Base-by-base conservation (phyloP, 164 flowering plant species). In the Pachysandra terminalis region DNA sequence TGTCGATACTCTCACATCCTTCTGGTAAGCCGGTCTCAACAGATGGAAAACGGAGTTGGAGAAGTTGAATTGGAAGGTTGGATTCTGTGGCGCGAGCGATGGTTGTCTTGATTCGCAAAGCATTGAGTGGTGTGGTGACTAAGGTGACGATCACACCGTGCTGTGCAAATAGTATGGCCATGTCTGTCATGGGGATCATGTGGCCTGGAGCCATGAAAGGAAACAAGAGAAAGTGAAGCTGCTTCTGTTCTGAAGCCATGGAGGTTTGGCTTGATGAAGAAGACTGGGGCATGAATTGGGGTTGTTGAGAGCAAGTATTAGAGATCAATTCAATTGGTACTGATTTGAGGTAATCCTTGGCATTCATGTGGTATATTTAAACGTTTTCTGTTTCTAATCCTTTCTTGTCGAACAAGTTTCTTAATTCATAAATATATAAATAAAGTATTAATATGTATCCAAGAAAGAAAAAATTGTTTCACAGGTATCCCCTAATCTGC, bases 1-100 rank as follows among this genome's bases (percentile, higher is more conserved):
- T 26, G 66, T 90, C 91, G 0, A 82, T 3, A 58, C 68, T 84
- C 59, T 90, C 96, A 24, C 82, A 83, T 0, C 88, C 90, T 10
- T 71, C 73, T 0, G 89, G 93, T 9, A 88, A 64, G 0, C 91
- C 93, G 6, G 70, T 80, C 60, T 81, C 80, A 5, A 19, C 21
- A 28, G 8, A 37, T 16, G 86, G 83, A 49, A 86, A 79, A 19
- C 26, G 63, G 21, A 82, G 54, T 25, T 69, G 65, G 27, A 68
- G 57, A 6, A 83, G 21, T 5, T 59, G 71, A 40, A 85, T 72
- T 0, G 37, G 65, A 23, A 77, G 79, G 61, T 80, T 80, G 1
- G 70, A 64, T 22, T 56, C 45, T 5, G 41, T 25, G 27, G 77
- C 79, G 0, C 81, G 73, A 48, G 61, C 63, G 19, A 81, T 62